Conservation (phyloP, 2,329 filamentous ascomycete genomes). For the Colletotrichum destructivum region DNA sequence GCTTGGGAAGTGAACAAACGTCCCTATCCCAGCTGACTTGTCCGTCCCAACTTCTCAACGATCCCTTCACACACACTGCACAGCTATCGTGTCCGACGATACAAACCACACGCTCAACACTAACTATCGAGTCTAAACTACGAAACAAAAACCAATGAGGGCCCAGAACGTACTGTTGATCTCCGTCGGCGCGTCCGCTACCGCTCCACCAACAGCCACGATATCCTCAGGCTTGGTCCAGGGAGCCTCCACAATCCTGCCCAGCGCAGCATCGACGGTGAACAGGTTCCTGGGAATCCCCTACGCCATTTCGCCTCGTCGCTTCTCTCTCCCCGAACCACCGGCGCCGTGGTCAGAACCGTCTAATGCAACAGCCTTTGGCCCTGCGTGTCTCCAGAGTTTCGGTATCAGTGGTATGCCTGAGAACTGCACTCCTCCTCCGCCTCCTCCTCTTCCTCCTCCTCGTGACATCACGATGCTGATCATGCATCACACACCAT, state of each 20-base stretch:
- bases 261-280: neutral
- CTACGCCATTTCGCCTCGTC: conserved; percentile 67
- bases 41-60: neutral
- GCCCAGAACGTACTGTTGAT: neutral
- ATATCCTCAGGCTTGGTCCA: conserved; percentile 16
- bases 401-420: conserved; percentile 25
- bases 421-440: no score
- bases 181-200: neutral
- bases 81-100: neutral
- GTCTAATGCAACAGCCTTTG: conserved; percentile 15
- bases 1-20: neutral
- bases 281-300: conserved; percentile 66
- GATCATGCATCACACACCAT: neutral
- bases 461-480: neutral
- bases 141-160: neutral
- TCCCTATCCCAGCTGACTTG: neutral
- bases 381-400: conserved; percentile 32
- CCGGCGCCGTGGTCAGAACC: neutral
- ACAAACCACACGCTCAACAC: neutral
- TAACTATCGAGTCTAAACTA: neutral
- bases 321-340: conserved; percentile 2
- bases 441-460: neutral
- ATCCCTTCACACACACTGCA: no score
- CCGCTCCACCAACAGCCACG: neutral
- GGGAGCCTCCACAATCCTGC: neutral